Percentiles rank a stretch among this genome's conserved stretches.
phyloP scores from a whole-genome alignment of 2,329 filamentous ascomycete genomes.

The Alternaria sp. region DNA sequence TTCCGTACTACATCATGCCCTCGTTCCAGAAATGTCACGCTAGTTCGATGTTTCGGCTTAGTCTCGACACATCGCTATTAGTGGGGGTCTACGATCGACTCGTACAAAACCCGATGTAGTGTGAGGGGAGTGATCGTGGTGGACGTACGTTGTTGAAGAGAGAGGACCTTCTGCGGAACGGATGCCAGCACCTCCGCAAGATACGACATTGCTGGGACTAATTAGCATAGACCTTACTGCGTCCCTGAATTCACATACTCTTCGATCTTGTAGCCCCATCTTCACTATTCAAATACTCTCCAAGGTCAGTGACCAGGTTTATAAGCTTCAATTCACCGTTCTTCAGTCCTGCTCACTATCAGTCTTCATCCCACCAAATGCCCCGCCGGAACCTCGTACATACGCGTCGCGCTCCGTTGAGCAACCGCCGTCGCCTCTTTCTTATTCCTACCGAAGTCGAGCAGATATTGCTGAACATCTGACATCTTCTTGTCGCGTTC shows the following conservation, averaged over 20 bases:
- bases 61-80: background rate
- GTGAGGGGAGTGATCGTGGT: background rate
- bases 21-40: background rate
- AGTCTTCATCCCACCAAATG: conserved; percentile 23
- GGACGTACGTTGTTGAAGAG: conserved; percentile 64
- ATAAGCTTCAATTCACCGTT: conserved; percentile 68
- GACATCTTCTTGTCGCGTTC: conserved; percentile 54
- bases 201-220: conserved; percentile 56
- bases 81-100: background rate
- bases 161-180: conserved; percentile 64
- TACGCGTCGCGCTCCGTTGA: conserved; percentile 54
- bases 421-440: conserved; percentile 57
- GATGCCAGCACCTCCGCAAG: conserved; percentile 61
- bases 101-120: background rate
- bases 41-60: background rate
- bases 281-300: conserved; percentile 73
- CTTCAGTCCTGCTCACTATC: conserved; percentile 61
- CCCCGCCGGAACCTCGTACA: conserved; percentile 25
- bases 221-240: conserved; percentile 22
- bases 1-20: background rate
- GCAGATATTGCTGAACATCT: conserved; percentile 62
- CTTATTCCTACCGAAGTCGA: conserved; percentile 60
- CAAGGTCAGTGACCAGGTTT: conserved; percentile 68
- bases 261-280: conserved; percentile 68
- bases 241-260: conserved; percentile 50